Conservation (phyloP, 768 basidiomycete genomes). For the Panus rudis region DNA sequence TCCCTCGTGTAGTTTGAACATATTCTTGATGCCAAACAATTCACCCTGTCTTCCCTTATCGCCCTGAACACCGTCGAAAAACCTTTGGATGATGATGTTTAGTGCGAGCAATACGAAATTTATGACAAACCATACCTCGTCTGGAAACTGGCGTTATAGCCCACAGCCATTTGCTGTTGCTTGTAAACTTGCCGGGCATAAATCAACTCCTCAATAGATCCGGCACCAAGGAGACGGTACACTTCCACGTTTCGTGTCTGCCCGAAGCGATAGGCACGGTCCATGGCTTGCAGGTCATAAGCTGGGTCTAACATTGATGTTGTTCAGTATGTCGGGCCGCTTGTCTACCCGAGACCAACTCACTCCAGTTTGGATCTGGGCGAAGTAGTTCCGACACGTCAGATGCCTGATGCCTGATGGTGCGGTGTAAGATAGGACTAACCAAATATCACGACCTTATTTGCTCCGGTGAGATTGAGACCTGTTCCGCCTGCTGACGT, state of each 20-base stretch:
- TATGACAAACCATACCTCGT: conserved; percentile 47
- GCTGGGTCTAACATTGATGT: conserved; percentile 66
- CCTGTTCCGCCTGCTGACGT: conserved; percentile 91
- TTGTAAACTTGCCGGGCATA: conserved; percentile 90
- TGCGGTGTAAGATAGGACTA: conserved; percentile 14
- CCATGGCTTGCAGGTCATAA: conserved; percentile 91
- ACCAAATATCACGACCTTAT: conserved; percentile 92
- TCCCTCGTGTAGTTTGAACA: conserved; percentile 71
- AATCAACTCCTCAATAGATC: conserved; percentile 82
- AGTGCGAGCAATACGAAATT: not conserved
- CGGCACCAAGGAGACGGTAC: conserved; percentile 77
- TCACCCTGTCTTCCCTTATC: conserved; percentile 71
- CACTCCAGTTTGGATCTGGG: conserved; percentile 92
- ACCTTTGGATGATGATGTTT: conserved; percentile 31
- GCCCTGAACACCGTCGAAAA: conserved; percentile 79
- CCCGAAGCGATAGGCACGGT: conserved; percentile 79
- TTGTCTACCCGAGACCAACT: conserved; percentile 23
- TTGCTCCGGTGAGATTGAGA: conserved; percentile 84
- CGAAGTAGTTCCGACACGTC: not conserved
- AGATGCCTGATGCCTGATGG: conserved; percentile 3
- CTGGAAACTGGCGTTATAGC: conserved; percentile 76
- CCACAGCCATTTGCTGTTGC: conserved; percentile 91
- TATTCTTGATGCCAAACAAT: conserved; percentile 80
- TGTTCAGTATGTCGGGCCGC: not conserved
- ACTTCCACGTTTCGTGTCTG: conserved; percentile 83